Percentiles rank a stretch among this genome's conserved stretches.
Conservation (phyloP, 331 rosid genomes). For the Cydonia oblonga region DNA sequence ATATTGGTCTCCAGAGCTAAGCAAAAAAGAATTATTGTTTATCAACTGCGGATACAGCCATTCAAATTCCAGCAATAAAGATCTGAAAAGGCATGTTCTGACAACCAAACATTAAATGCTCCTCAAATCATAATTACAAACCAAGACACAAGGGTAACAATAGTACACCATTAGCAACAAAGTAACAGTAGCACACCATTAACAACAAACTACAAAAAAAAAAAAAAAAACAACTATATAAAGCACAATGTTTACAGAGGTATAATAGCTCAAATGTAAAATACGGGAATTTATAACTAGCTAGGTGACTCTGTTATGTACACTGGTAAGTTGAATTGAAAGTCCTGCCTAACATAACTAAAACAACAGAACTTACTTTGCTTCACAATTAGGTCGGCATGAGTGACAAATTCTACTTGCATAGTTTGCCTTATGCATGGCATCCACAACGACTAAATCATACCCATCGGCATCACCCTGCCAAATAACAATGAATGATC, state of each 20-base stretch:
- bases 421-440: slow-evolving; percentile 98
- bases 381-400: slow-evolving; percentile 97
- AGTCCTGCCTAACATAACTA: neutral
- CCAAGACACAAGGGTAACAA: neutral
- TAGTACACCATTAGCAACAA: neutral
- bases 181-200: neutral
- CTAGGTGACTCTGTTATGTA: neutral
- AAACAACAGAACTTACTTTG: slow-evolving; percentile 55
- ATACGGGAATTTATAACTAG: neutral
- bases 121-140: neutral
- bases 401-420: slow-evolving; percentile 99
- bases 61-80: neutral
- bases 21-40: neutral
- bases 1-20: neutral
- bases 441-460: slow-evolving; percentile 93
- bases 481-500: slow-evolving; percentile 20
- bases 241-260: neutral
- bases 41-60: neutral
- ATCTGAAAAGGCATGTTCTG: neutral
- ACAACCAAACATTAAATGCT: neutral
- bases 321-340: neutral
- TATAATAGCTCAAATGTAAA: neutral
- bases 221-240: neutral
- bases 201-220: neutral
- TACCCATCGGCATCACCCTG: slow-evolving; percentile 99